Evolutionary conservation across 805 yeast species (phyloP), one percentile per base, ranked within the genome.

Genomic region (Wickerhamiella lipophila): DNA sequence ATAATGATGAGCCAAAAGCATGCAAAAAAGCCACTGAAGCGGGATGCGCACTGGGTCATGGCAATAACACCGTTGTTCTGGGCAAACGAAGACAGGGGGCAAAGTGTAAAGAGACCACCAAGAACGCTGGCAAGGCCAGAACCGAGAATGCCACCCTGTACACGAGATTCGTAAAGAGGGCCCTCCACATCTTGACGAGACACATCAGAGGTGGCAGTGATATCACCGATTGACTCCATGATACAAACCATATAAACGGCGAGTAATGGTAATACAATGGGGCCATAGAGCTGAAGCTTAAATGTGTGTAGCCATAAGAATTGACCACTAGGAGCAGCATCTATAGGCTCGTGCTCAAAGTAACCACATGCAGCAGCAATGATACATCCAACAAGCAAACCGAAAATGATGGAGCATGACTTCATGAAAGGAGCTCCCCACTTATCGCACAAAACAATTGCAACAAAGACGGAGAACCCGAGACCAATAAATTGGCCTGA

Each of bases 1-100:
- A 87, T 85, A 52, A 87, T 64, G 49, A 87, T 60, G 55, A 87
- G 68, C 71, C 83, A 84, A 69, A 84, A 76, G 54, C 84, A 81
- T 67, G 83, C 76, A 77, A 84, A 81, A 64, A 77, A 79, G 35
- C 92, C 96, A 21, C 77, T 85, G 45, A 74, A 70, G 68, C 94
- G 75, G 58, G 84, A 79, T 43, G 95, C 96, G 68, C 95, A 86
- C 64, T 84, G 85, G 44, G 96, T 88, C 63, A 88, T 73, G 38
- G 94, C 80, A 56, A 87, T 86, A 51, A 87, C 95, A 71, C 96
- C 96, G 63, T 88, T 88, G 68, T 88, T 88, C 67, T 87, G 96
- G 12, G 96, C 95, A 69, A 88, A 88, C 0, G 92, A 81, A 11
- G 94, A 79, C 77, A 86, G 72, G 50, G 96, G 95, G n/a, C 95